Percentiles rank a stretch among this genome's conserved stretches.
phyloP scores from a whole-genome alignment of 2,329 filamentous ascomycete species.

The Thyridium curvatum region DNA sequence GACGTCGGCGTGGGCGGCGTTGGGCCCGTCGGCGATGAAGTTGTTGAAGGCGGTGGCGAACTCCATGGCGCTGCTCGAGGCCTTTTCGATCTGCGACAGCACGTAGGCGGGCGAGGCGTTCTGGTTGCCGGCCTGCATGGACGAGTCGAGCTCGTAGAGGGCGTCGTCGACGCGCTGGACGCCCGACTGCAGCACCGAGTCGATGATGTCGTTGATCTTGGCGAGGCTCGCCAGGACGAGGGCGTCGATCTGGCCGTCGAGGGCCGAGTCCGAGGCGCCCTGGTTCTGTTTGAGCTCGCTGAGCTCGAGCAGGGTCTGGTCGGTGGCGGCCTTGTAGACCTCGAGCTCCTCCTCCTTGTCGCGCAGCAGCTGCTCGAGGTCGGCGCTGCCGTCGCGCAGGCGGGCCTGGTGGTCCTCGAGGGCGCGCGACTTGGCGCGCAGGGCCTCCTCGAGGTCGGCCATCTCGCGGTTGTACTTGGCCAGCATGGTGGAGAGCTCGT shows the following conservation, averaged over 20 bases:
- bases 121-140: constrained; percentile 98
- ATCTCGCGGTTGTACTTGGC: constrained; percentile 97
- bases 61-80: constrained; percentile 87
- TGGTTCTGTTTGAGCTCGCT: constrained; percentile 77
- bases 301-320: constrained; percentile 87
- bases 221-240: constrained; percentile 79
- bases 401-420: constrained; percentile 78
- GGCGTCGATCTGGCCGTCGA: constrained; percentile 87
- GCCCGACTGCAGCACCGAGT: constrained; percentile 89
- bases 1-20: constrained; percentile 81
- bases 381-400: constrained; percentile 72
- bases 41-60: constrained; percentile 98
- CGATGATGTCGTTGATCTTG: constrained; percentile 96
- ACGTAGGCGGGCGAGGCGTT: constrained; percentile 94
- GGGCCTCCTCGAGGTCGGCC: constrained; percentile 88
- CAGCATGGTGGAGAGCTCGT: constrained; percentile 89
- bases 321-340: constrained; percentile 97
- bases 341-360: constrained; percentile 98
- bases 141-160: constrained; percentile 92
- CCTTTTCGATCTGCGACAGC: constrained; percentile 94
- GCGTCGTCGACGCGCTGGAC: constrained; percentile 94
- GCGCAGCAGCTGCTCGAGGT: constrained; percentile 76
- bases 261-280: constrained; percentile 68
- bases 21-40: constrained; percentile 94
- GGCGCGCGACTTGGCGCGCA: constrained; percentile 80